Evolutionary conservation across 2,329 filamentous ascomycete genomes (phyloP), one percentile per base, ranked within the genome.

Genomic region (Madurella mycetomatis): DNA sequence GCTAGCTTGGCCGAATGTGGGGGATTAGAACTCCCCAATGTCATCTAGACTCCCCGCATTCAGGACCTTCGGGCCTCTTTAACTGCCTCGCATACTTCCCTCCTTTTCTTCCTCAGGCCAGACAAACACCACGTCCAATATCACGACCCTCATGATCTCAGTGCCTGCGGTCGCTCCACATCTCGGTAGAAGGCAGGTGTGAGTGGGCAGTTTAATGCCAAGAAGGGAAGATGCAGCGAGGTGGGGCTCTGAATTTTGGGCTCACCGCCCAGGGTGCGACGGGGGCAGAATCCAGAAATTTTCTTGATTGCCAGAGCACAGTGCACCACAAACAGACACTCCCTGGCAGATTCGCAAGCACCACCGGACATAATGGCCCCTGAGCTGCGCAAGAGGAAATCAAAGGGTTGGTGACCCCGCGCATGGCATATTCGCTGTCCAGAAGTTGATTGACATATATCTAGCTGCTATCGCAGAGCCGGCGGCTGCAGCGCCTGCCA

Each of bases 381-480:
- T 16, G 64, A 64, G 55, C 52, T 63, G 2, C 57, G 61, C 47
- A 63, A 64, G 53, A 63, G 55, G 45, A 67, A 66, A 40, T 57
- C 60, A 8, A 65, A 64, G 64, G 48, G 63, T 65, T 50, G 2
- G 62, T 60, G 2, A 16, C 16, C n/a, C 2, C 17, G 9, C 31
- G 2, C 11, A 19, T 8, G 11, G n/a, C 41, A 37, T 39, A 31
- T 11, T 18, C 3, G 1, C 1, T 15, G 15, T 9, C n/a, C 32
- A 32, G 13, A 50, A 17, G 50, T 56, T 61, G 59, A 63, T 53
- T 42, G 32, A 25, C 9, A 15, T 5, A 31, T 37, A 18, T 54
- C 25, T 25, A 60, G 56, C 54, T 56, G 57, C 49, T 18, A 44
- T 51, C 11, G 51, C 47, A 43, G 56, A 54, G 41, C 53, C 51